Base-by-base conservation (phyloP, 1,284 basidiomycete genomes). In the Ceraceosorus guamensis region DNA sequence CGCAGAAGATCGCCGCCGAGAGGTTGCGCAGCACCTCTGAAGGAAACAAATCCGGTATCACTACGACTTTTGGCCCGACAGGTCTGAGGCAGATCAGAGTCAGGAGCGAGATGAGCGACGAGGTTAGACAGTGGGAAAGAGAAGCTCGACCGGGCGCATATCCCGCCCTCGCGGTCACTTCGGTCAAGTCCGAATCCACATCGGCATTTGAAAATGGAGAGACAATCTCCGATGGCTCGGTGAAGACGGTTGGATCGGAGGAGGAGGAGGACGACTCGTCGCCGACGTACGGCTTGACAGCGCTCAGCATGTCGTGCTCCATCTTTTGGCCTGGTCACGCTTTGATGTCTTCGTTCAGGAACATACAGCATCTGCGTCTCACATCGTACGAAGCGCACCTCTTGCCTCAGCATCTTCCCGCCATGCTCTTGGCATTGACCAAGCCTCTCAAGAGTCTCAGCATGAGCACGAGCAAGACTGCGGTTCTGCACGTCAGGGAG, bases 351-450 rank as follows among this genome's bases (percentile, higher is more conserved):
- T 34, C 37, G 31, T 47, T 60, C 31, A 6, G 41, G 6, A n/a
- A 39, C 5, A 35, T 60, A 4, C 41, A 46, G 16, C 49, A 53
- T 16, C 48, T 60, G 6, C 35, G 41, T 14, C 49, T 60, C n/a
- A 60, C 56, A 33, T 35, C 41, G 13, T 60, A 49, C 51, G 59
- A 60, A 47, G 43, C 48, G 11, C 47, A 52, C 35, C 46, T 60
- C 33, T 56, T 60, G 8, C 56, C 56, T 7, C 51, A 46, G 13
- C 54, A 56, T 37, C 16, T 60, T 18, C 52, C 55, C 3, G 8
- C 48, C 5, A 47, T 60, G 10, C 59, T 60, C 14, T 43, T 57
- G 7, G 31, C 43, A 18, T 55, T 60, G 11, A 32, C 44, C 24
- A 6, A 13, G 13, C 55, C 55, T 10, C 33, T 60, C 6, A 6